These are phyloP conservation scores for Hura crepitans DNA, from an alignment of 441 rosid species.

Conservation along the genomic window DNA sequence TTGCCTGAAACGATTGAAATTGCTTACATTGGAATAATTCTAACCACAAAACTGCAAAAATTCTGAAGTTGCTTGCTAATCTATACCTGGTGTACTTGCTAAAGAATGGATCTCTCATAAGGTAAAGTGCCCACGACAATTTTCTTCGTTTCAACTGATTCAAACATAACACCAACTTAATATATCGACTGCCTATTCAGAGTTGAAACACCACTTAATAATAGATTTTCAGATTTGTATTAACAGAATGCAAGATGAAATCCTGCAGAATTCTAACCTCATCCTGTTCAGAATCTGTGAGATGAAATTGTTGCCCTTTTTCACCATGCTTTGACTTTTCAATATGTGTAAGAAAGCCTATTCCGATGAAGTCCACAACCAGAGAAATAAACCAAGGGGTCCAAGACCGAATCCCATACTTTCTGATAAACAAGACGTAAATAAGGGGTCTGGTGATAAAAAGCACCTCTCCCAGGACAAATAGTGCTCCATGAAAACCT, in stretches of 20 bases:
- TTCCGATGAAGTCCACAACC: conserved; percentile 55
- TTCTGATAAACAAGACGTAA: conserved; percentile 74
- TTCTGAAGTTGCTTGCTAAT: not conserved
- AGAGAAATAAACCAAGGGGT: conserved; percentile 83
- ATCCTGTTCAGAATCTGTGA: conserved; percentile 52
- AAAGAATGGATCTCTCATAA: conserved; percentile 96
- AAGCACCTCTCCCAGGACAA: conserved; percentile 64
- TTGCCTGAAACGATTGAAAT: conserved; percentile 45
- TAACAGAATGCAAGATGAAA: conserved; percentile 4
- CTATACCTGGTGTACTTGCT: conserved; percentile 69
- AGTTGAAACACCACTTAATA: not conserved
- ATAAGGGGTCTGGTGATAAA: conserved; percentile 78
- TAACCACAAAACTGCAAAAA: conserved; percentile 4
- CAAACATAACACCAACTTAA: conserved; percentile 21
- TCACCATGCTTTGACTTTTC: conserved; percentile 33
- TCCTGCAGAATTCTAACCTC: conserved; percentile 52
- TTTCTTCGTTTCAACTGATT: conserved; percentile 73
- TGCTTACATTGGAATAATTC: conserved; percentile 3
- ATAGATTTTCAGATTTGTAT: not conserved
- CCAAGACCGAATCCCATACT: conserved; percentile 78
- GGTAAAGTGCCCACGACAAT: conserved; percentile 83
- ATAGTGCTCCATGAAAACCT: conserved; percentile 59
- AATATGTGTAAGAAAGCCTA: conserved; percentile 47
- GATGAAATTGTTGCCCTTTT: conserved; percentile 35
- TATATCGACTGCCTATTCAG: conserved; percentile 1